phyloP scores from a whole-genome alignment of 495 filamentous ascomycete genomes.

The Opeltia flavorubescens region DNA sequence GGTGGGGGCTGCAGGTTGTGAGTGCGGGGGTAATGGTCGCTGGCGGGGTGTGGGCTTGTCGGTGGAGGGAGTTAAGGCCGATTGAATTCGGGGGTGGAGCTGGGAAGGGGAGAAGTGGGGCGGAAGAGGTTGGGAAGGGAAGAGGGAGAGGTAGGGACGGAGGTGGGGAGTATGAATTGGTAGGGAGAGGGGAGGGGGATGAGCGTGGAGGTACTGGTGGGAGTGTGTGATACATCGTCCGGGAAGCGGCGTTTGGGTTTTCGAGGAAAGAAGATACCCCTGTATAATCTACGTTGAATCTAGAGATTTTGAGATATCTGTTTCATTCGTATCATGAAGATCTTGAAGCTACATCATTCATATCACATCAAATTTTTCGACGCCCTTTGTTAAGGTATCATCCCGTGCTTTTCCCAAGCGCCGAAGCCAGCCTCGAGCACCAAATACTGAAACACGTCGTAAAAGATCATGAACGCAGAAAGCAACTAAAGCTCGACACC shows the following conservation, averaged over 20 bases:
- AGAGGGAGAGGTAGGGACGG: slow-evolving; percentile 32
- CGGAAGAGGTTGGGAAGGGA: slow-evolving; percentile 15
- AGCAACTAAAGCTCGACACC: not conserved
- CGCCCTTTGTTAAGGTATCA: not conserved
- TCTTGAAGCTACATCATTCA: too few species aligned
- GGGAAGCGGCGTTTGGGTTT: not conserved
- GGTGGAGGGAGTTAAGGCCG: slow-evolving; percentile 73
- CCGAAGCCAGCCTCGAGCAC: not conserved
- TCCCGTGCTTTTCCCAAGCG: not conserved
- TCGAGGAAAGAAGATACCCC: not conserved
- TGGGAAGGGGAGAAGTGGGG: slow-evolving; percentile 1
- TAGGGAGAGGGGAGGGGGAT: slow-evolving; percentile 24
- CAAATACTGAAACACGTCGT: not conserved
- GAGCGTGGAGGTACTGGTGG: not conserved
- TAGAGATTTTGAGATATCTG: too few species aligned
- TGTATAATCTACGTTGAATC: too few species aligned
- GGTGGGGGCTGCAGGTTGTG: slow-evolving; percentile 70
- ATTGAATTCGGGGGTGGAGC: slow-evolving; percentile 68
- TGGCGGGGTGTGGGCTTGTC: slow-evolving; percentile 79
- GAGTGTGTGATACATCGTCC: not conserved
- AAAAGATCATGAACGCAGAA: too few species aligned
- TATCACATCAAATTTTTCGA: too few species aligned
- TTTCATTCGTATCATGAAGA: not conserved
- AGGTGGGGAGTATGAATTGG: slow-evolving; percentile 72
- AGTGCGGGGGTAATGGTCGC: slow-evolving; percentile 56